Percentiles rank a stretch among this genome's conserved stretches.
Evolutionary conservation across 257 asterid species (phyloP).

Genomic region (Avicennia marina): DNA sequence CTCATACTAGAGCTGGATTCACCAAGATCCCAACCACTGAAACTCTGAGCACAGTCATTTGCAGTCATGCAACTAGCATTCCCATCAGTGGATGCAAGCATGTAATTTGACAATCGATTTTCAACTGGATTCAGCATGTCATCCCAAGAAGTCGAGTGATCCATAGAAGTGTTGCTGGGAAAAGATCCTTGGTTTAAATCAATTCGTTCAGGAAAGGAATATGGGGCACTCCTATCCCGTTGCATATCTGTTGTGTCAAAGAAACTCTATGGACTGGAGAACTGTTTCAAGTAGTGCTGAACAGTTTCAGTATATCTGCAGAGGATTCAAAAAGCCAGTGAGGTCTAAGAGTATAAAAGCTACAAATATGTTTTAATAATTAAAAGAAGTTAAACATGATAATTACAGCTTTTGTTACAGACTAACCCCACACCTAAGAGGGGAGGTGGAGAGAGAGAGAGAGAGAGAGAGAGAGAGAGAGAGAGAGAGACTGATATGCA

Average conservation of each 20-base stretch:
- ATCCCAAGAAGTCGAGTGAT: conserved; percentile 43
- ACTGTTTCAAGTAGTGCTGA: not conserved
- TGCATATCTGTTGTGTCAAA: conserved; percentile 43
- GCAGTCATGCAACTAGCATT: conserved; percentile 23
- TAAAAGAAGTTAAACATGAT: too few relatives aligned
- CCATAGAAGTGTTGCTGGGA: conserved; percentile 45
- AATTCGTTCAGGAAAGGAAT: conserved; percentile 68
- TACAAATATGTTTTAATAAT: too few relatives aligned
- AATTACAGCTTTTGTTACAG: too few relatives aligned
- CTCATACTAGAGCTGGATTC: conserved; percentile 69
- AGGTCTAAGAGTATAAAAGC: too few relatives aligned
- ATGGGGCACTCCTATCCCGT: conserved; percentile 55
- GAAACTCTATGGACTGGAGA: not conserved
- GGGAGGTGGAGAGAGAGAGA: too few relatives aligned
- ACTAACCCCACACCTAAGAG: too few relatives aligned
- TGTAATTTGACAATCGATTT: conserved; percentile 39
- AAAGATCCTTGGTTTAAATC: conserved; percentile 77
- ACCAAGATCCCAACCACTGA: conserved; percentile 61
- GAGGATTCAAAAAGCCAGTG: not conserved
- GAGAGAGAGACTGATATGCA: too few relatives aligned
- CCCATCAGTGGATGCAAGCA: conserved; percentile 36
- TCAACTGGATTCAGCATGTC: conserved; percentile 60
- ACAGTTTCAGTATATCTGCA: conserved; percentile 19
- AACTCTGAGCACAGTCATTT: conserved; percentile 28
- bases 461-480: too few relatives aligned